These are phyloP conservation scores for Begonia masoniana DNA, from an alignment of 306 rosid genomes.

Conservation along the genomic window DNA sequence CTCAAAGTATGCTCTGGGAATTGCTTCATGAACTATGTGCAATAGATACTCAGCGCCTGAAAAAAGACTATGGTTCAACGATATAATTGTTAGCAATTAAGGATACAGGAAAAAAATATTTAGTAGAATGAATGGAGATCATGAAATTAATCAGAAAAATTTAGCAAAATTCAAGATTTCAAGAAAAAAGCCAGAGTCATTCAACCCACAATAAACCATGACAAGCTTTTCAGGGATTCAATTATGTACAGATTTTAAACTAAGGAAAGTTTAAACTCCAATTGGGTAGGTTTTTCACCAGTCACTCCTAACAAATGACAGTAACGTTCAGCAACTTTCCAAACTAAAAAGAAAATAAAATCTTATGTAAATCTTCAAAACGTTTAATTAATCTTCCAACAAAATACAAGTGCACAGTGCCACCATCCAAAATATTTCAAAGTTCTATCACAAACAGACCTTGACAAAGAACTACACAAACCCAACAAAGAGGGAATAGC, in stretches of 20 bases:
- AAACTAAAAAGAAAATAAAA: conserved; percentile 2
- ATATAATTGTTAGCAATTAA: conserved; percentile 32
- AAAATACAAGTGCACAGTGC: not conserved
- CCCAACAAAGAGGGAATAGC: conserved; percentile 68
- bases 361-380: too few relatives aligned
- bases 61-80: conserved; percentile 57
- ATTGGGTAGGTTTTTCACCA: too few relatives aligned
- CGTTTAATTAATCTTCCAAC: too few relatives aligned
- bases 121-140: not conserved
- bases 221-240: too few relatives aligned
- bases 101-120: not conserved
- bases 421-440: conserved; percentile 1
- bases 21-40: conserved; percentile 53
- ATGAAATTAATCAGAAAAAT: not conserved
- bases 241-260: too few relatives aligned
- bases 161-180: not conserved
- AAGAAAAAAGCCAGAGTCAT: too few relatives aligned
- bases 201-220: too few relatives aligned
- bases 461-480: conserved; percentile 65
- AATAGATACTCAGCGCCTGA: conserved; percentile 78
- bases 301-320: too few relatives aligned
- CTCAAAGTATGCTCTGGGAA: conserved; percentile 57
- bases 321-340: not conserved
- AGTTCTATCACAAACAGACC: conserved; percentile 28
- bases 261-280: too few relatives aligned